Conservation (phyloP, 352 stramenopile species). For the Globisporangium nunn region DNA sequence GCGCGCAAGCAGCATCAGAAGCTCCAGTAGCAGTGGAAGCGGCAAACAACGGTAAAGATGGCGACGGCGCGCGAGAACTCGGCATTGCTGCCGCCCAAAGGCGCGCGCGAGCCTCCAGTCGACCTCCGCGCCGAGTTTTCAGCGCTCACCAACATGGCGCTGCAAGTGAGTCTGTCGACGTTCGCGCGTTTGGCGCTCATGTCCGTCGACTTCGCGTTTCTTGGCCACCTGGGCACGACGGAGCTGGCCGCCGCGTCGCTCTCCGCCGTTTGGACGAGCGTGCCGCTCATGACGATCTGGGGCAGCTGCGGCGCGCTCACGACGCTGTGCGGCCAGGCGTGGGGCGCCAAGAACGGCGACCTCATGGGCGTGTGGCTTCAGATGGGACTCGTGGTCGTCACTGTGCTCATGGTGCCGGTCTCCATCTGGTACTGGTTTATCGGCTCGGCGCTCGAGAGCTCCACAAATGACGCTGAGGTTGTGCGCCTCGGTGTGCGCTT, state of each 20-base stretch:
- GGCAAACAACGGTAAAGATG: neutral
- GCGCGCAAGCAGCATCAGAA: neutral
- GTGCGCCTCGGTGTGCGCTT: conserved; percentile 63
- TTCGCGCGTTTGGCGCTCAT: conserved; percentile 71
- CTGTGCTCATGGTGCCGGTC: conserved; percentile 24
- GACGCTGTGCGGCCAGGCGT: conserved; percentile 40
- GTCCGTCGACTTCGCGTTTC: conserved; percentile 72
- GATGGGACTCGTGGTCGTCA: conserved; percentile 26
- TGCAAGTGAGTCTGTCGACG: conserved; percentile 72
- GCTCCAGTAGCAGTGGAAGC: neutral
- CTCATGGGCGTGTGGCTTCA: conserved; percentile 34
- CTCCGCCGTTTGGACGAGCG: conserved; percentile 63
- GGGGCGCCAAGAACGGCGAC: conserved; percentile 26
- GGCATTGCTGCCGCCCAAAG: conserved; percentile 6
- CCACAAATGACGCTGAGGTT: conserved; percentile 56
- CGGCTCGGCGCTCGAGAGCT: conserved; percentile 45
- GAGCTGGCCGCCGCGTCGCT: conserved; percentile 69
- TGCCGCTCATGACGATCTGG: conserved; percentile 63
- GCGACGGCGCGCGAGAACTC: conserved; percentile 6
- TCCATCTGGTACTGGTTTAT: conserved; percentile 41
- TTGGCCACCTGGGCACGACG: conserved; percentile 60
- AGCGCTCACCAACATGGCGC: conserved; percentile 58
- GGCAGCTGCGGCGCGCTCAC: conserved; percentile 50
- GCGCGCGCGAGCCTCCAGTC: conserved; percentile 26
- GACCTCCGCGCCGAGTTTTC: conserved; percentile 52